Evolutionary conservation across 1,139 yeast genomes (phyloP).

Genomic region (Saccharomyces hybrid): DNA sequence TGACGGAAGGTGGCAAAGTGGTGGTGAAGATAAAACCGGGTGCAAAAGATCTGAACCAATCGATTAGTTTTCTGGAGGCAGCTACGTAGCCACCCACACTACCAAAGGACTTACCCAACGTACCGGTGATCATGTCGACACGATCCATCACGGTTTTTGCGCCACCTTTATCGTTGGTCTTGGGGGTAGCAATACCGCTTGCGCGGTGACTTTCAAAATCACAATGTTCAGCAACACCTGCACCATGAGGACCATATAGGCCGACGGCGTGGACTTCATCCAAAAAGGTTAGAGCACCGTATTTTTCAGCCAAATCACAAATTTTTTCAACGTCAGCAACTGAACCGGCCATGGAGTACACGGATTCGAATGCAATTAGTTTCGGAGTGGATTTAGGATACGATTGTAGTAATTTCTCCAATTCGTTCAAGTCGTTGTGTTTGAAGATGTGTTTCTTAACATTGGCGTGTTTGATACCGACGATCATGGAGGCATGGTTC

Average conservation of each 20-base stretch:
- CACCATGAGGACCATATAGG: slow-evolving; percentile 98
- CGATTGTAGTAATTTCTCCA: slow-evolving; percentile 67
- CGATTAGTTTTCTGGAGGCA: slow-evolving; percentile 74
- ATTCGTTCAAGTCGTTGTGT: slow-evolving; percentile 79
- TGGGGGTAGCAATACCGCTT: slow-evolving; percentile 53
- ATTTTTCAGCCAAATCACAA: slow-evolving; percentile 93
- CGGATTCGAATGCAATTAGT: slow-evolving; percentile 93
- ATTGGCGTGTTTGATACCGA: slow-evolving; percentile 90
- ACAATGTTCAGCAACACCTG: slow-evolving; percentile 97
- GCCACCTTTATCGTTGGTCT: slow-evolving; percentile 3
- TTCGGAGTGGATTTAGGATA: slow-evolving; percentile 85
- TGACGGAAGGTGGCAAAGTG: slow-evolving; percentile 87
- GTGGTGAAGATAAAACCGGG: slow-evolving; percentile 98
- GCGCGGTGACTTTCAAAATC: slow-evolving; percentile 76
- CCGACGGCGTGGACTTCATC: slow-evolving; percentile 99
- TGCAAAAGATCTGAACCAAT: slow-evolving; percentile 93
- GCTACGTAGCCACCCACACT: slow-evolving; percentile 97
- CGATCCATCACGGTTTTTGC: slow-evolving; percentile 69
- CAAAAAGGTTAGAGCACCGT: slow-evolving; percentile 92
- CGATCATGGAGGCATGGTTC: slow-evolving; percentile 97
- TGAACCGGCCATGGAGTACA: slow-evolving; percentile 97
- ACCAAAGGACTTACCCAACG: slow-evolving; percentile 95
- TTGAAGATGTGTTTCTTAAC: slow-evolving; percentile 83
- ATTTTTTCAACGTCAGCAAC: slow-evolving; percentile 88
- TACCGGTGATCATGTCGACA: slow-evolving; percentile 93